Percentiles rank a stretch among this genome's conserved stretches.
These are phyloP conservation scores for Cladochytrium tenue DNA, from an alignment of 371 early-diverging fungal species.

Conservation along the genomic window DNA sequence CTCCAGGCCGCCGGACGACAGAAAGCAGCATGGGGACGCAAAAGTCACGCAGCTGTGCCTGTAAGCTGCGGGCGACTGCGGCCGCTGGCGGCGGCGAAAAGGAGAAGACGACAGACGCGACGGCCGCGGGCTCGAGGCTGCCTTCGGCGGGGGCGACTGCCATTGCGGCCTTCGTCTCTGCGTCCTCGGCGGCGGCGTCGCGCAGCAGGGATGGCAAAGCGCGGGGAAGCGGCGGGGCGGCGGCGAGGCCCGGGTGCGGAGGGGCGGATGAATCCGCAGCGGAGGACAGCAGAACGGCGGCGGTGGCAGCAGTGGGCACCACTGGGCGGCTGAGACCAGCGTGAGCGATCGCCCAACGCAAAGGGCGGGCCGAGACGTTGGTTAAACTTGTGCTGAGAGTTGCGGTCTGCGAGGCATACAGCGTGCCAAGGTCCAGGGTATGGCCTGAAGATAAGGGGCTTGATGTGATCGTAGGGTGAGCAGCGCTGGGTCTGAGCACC, in stretches of 20 bases:
- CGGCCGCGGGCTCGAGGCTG: conserved; percentile 22
- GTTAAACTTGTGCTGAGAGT: conserved; percentile 26
- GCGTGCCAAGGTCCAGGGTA: conserved; percentile 31
- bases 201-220: not conserved
- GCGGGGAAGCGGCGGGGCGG: not conserved
- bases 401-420: conserved; percentile 36
- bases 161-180: conserved; percentile 30
- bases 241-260: too few species aligned
- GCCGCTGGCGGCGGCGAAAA: conserved; percentile 30
- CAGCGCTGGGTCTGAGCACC: conserved; percentile 24
- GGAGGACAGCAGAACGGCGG: not conserved
- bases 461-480: conserved; percentile 37
- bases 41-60: conserved; percentile 23
- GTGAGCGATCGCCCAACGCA: conserved; percentile 41
- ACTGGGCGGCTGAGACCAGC: conserved; percentile 35
- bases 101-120: conserved; percentile 25
- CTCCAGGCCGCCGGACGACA: not conserved
- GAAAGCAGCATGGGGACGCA: not conserved
- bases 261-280: not conserved
- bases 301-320: conserved; percentile 18
- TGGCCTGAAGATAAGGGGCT: conserved; percentile 11
- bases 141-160: conserved; percentile 41
- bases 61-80: conserved; percentile 13
- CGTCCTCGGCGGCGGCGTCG: conserved; percentile 13
- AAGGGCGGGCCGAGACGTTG: conserved; percentile 23